Conservation (phyloP, 257 asterid species). For the Solanum paucissectum region DNA sequence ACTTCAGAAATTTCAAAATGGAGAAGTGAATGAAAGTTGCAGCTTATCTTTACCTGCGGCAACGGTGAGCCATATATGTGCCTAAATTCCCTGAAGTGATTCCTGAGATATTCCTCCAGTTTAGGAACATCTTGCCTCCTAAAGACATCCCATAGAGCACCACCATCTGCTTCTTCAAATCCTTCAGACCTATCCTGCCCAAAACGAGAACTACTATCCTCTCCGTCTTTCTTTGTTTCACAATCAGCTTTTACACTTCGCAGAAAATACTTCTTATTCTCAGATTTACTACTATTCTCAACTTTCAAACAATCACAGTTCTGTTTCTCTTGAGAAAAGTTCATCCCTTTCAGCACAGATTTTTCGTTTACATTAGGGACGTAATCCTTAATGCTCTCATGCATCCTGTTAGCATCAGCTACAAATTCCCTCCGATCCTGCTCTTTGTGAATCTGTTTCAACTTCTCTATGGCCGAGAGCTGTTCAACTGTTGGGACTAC, state of each 20-base stretch:
- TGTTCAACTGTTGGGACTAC: constrained; percentile 14
- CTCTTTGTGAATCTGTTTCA: constrained; percentile 16
- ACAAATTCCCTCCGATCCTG: constrained; percentile 2
- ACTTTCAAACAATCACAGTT: background rate
- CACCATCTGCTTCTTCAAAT: constrained; percentile 24
- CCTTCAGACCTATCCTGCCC: background rate
- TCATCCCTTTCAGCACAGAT: background rate
- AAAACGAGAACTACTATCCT: background rate
- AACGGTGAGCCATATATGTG: constrained; percentile 20
- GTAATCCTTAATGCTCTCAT: background rate
- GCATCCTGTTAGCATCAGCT: background rate
- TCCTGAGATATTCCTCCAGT: constrained; percentile 42
- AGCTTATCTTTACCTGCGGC: constrained; percentile 25
- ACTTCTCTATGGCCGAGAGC: constrained; percentile 15
- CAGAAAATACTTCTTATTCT: background rate
- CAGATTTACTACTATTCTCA: background rate
- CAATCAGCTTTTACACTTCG: background rate
- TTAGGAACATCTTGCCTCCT: constrained; percentile 70
- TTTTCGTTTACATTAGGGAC: background rate
- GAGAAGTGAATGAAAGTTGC: background rate
- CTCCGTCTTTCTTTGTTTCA: background rate
- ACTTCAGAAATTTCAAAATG: background rate
- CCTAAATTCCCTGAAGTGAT: constrained; percentile 51
- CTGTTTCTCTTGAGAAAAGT: background rate
- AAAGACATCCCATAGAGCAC: constrained; percentile 91